Evolutionary conservation across 208 protist species (phyloP).

Genomic region (Crithidia sp.): DNA sequence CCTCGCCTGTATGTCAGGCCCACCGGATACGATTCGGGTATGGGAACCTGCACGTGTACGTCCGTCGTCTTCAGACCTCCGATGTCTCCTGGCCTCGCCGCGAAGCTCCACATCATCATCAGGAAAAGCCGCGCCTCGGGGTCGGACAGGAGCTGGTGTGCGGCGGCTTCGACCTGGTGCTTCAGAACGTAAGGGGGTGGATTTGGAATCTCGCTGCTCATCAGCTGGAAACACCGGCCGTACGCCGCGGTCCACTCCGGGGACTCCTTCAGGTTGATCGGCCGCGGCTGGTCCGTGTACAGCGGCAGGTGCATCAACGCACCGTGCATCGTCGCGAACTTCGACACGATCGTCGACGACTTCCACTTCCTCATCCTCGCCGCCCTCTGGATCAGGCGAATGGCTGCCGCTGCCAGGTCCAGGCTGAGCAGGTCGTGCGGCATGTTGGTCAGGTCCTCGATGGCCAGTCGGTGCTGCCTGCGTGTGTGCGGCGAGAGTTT

Average conservation of each 20-base stretch:
- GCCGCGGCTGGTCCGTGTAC: neutral
- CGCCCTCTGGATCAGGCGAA: neutral
- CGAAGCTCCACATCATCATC: neutral
- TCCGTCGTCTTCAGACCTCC: neutral
- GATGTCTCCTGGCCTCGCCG: neutral
- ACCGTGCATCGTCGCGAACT: neutral
- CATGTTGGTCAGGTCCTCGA: slow-evolving; percentile 3
- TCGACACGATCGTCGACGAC: neutral
- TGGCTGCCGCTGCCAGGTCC: neutral
- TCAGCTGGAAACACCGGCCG: neutral
- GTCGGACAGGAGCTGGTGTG: neutral
- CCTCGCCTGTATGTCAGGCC: slow-evolving; percentile 3
- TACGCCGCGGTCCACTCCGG: neutral
- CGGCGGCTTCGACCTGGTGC: neutral
- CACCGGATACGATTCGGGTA: neutral
- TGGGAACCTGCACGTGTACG: neutral
- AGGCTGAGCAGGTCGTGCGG: neutral
- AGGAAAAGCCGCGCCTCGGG: neutral
- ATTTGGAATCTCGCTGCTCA: neutral
- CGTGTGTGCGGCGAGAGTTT: neutral
- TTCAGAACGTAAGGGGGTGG: neutral
- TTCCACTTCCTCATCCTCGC: neutral
- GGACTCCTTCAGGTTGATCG: neutral
- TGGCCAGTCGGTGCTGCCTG: neutral
- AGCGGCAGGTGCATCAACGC: neutral